Base-by-base conservation (phyloP, 2,329 filamentous ascomycete genomes). In the Ophiostoma quercus region DNA sequence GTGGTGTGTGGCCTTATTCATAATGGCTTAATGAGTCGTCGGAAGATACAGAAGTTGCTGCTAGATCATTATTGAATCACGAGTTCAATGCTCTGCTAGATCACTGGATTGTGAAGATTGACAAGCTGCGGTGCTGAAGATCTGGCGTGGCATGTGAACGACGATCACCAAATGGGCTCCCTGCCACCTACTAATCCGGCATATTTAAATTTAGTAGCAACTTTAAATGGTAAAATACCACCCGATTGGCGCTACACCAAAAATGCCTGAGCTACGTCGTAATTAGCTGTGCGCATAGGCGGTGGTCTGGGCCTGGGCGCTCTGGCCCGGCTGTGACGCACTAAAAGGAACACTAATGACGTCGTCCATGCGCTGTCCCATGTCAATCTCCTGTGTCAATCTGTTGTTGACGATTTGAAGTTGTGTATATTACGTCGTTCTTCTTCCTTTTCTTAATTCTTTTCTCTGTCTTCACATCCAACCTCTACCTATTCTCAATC, bases 151-250 rank as follows among this genome's bases (percentile, higher is more conserved):
- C 43, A 57, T 57, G 51, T 57, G 57, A 63, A 29, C n/a, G 60
- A 63, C 60, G 60, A 37, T 19, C 60, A 57, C 2, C 4, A 57
- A 25, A n/a, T 34, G 3, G 60, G 60, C 60, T 63, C 29, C 51
- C 51, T 54, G 47, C 5, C 47, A 5, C n/a, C n/a, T 57, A 57
- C 51, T 57, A 57, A 57, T 57, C 22, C 9, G 34, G 5, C 12
- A 19, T 11, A 66, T 22, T 66, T 66, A 66, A 66, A 66, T 47
- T 29, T 19, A 66, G 43, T 66, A 43, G 65, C 39, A 66, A 43
- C 11, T 16, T 22, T 47, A 43, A 43, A 25, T 47, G 9, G 11
- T 16, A 19, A 57, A 29, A 47, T 66, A 11, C 39, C 4, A n/a
- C 19, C 16, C 16, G 37, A 22, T 29, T 66, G 32, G 34, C 19